phyloP scores from a whole-genome alignment of 768 basidiomycete species.

The Clavulina sp. region DNA sequence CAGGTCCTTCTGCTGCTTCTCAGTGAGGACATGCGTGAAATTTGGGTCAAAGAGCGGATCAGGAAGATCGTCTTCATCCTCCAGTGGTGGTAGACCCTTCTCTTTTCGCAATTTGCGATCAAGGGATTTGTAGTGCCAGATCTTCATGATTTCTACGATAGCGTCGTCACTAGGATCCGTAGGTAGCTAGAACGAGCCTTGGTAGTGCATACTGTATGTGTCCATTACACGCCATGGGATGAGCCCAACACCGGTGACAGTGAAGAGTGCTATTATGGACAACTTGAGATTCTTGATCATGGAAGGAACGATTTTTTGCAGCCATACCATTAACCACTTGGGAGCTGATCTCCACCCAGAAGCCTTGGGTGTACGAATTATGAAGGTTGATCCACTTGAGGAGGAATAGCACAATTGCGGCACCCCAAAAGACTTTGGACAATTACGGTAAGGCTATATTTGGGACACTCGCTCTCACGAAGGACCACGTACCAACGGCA shows the following conservation, averaged over 20 bases:
- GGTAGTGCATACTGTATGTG: conserved; percentile 42
- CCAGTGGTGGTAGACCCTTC: conserved; percentile 48
- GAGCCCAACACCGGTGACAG: conserved; percentile 58
- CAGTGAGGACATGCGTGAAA: conserved; percentile 52
- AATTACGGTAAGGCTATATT: background rate
- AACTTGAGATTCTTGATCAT: background rate
- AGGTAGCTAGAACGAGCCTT: background rate
- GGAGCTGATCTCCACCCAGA: conserved; percentile 66
- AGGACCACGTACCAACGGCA: conserved; percentile 34
- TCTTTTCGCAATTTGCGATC: conserved; percentile 40
- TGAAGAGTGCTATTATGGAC: conserved; percentile 41
- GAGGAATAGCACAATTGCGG: conserved; percentile 62
- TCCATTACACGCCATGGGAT: conserved; percentile 62
- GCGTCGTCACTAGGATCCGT: background rate
- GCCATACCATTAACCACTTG: conserved; percentile 55
- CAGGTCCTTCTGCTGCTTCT: conserved; percentile 43
- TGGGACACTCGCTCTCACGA: conserved; percentile 1
- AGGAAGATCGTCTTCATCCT: conserved; percentile 62
- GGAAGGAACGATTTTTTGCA: background rate
- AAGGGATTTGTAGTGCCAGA: conserved; percentile 53
- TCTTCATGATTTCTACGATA: conserved; percentile 43
- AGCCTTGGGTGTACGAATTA: conserved; percentile 48
- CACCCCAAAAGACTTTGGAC: conserved; percentile 61
- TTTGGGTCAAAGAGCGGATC: conserved; percentile 57
- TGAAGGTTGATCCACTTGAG: conserved; percentile 51